These are phyloP conservation scores for Emergomyces orientalis DNA, from an alignment of 2,329 filamentous ascomycete genomes.

Conservation along the genomic window DNA sequence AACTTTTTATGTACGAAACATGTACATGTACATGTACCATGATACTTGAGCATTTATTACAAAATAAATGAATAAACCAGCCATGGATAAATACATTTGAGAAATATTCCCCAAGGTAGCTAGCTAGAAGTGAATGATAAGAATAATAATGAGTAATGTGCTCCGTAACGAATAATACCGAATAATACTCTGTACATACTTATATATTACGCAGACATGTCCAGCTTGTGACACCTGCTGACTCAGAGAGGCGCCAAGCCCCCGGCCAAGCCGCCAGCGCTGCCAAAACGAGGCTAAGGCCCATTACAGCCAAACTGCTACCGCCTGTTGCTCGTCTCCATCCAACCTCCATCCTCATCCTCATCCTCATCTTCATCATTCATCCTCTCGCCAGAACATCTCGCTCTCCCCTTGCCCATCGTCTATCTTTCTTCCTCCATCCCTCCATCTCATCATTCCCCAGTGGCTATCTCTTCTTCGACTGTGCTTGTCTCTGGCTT, in stretches of 20 bases:
- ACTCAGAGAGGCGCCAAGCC: background rate
- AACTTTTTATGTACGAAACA: too few relatives aligned
- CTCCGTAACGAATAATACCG: too few relatives aligned
- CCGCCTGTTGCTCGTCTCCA: constrained; percentile 14
- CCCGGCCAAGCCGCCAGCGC: background rate
- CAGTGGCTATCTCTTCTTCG: background rate
- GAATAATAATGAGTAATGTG: too few relatives aligned
- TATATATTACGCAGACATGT: background rate
- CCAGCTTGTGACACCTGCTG: background rate
- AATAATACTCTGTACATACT: background rate
- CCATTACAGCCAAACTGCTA: constrained; percentile 11
- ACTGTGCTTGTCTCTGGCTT: constrained; percentile 5
- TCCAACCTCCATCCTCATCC: constrained; percentile 10
- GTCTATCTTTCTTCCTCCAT: constrained; percentile 18
- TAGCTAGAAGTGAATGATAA: too few relatives aligned
- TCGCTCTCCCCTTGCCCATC: constrained; percentile 16
- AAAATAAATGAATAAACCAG: too few relatives aligned
- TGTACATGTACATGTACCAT: too few relatives aligned
- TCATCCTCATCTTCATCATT: constrained; percentile 7
- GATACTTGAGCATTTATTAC: too few relatives aligned
- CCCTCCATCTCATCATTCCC: background rate
- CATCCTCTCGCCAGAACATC: constrained; percentile 11
- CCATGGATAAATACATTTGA: too few relatives aligned
- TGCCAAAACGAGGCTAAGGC: background rate
- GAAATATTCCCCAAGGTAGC: too few relatives aligned